A percentile compares a stretch with the other conserved stretches of the same genome.
These are phyloP conservation scores for Acacia pycnantha DNA, from an alignment of 331 rosid species.

Conservation along the genomic window DNA sequence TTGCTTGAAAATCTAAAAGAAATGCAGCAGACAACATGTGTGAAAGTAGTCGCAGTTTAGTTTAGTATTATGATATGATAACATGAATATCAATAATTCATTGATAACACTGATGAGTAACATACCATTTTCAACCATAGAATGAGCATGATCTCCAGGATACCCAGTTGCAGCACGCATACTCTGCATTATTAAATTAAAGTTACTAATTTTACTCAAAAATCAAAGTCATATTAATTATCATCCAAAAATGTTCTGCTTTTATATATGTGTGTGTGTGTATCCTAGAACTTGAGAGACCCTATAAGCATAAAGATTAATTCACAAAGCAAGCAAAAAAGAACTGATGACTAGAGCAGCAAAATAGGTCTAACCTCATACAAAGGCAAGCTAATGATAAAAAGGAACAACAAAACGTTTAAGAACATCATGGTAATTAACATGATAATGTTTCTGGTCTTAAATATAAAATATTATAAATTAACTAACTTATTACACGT, in stretches of 20 bases:
- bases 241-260: neutral
- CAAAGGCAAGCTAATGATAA: neutral
- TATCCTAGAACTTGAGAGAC: neutral
- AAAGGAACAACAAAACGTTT: neutral
- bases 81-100: too few species aligned
- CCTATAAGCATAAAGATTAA: neutral
- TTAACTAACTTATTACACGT: too few species aligned
- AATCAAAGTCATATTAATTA: neutral
- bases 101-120: neutral
- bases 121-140: conserved; percentile 62
- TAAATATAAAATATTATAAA: too few species aligned
- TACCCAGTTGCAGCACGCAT: too few species aligned
- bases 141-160: too few species aligned
- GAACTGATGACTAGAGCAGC: neutral
- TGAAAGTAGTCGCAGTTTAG: neutral
- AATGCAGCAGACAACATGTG: neutral
- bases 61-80: neutral
- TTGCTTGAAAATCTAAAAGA: neutral
- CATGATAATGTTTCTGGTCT: too few species aligned
- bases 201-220: neutral
- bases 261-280: too few species aligned
- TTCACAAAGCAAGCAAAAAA: neutral
- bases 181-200: neutral
- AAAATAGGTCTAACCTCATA: neutral
- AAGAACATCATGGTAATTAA: neutral